Evolutionary conservation across 2,329 filamentous ascomycete genomes (phyloP).

Genomic region (Aspergillus clavatus): DNA sequence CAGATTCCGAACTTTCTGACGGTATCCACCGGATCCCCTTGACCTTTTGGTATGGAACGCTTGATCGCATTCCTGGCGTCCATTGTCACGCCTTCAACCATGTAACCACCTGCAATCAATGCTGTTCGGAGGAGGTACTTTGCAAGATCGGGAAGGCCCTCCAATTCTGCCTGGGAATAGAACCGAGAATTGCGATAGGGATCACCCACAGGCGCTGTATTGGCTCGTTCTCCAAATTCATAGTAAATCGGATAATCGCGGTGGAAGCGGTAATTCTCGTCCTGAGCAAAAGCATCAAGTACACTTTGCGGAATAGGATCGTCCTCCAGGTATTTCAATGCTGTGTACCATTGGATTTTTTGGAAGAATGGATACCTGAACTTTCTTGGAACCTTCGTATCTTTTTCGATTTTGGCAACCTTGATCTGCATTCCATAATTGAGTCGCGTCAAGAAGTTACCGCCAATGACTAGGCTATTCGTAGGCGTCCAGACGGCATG

Average conservation of each 20-base stretch:
- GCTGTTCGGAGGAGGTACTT: constrained; percentile 61
- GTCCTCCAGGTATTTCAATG: constrained; percentile 59
- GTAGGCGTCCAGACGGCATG: constrained; percentile 67
- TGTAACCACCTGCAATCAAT: constrained; percentile 55
- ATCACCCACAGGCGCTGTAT: constrained; percentile 47
- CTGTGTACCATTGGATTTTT: constrained; percentile 64
- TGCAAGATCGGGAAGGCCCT: constrained; percentile 55
- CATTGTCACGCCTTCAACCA: constrained; percentile 55
- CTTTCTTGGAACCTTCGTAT: constrained; percentile 60
- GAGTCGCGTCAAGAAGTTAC: constrained; percentile 62
- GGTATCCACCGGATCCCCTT: constrained; percentile 57
- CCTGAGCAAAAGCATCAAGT: constrained; percentile 51
- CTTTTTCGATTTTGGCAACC: constrained; percentile 62
- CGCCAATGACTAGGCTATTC: constrained; percentile 66
- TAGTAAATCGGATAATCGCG: constrained; percentile 55
- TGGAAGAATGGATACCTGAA: constrained; percentile 66
- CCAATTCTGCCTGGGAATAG: constrained; percentile 59
- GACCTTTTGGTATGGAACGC: constrained; percentile 58
- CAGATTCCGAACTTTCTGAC: constrained; percentile 59
- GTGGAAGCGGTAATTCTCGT: constrained; percentile 50
- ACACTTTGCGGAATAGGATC: constrained; percentile 59
- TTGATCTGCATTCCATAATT: constrained; percentile 64
- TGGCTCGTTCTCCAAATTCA: constrained; percentile 52
- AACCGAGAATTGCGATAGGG: constrained; percentile 56
- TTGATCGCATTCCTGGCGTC: constrained; percentile 57